phyloP scores from a whole-genome alignment of 768 basidiomycete genomes.

The Austroboletus eburneus region DNA sequence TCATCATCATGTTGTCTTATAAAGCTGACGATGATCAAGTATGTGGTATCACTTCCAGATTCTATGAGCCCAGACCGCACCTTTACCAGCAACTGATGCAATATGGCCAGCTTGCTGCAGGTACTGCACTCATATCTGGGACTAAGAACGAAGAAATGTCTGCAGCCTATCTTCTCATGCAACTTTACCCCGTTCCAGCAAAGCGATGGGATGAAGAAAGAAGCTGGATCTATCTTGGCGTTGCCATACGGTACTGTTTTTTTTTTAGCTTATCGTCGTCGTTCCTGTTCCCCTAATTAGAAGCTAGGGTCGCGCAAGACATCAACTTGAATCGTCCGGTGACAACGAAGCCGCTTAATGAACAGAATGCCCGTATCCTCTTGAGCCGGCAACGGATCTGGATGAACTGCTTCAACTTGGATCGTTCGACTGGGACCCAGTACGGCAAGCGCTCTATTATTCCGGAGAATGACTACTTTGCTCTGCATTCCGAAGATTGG shows the following conservation, averaged over 20 bases:
- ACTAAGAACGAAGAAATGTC: conserved; percentile 81
- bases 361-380: conserved; percentile 79
- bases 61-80: conserved; percentile 64
- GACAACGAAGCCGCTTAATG: conserved; percentile 70
- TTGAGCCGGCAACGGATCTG: conserved; percentile 87
- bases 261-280: conserved; percentile 8
- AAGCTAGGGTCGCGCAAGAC: conserved; percentile 74
- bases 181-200: conserved; percentile 71
- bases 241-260: conserved; percentile 68
- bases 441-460: conserved; percentile 88
- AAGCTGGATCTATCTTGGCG: conserved; percentile 84
- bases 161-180: conserved; percentile 76
- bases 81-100: conserved; percentile 71
- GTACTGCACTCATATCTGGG: conserved; percentile 70
- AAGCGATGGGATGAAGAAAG: conserved; percentile 87
- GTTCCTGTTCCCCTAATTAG: conserved; percentile 5
- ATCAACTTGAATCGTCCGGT: conserved; percentile 81
- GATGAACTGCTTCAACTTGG: conserved; percentile 88
- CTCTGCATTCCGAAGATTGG: conserved; percentile 65
- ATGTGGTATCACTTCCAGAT: conserved; percentile 84
- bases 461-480: conserved; percentile 70
- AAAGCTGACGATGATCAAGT: conserved; percentile 42
- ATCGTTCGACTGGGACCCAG: conserved; percentile 83
- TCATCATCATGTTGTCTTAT: not conserved
- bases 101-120: conserved; percentile 72